Evolutionary conservation across 768 basidiomycete genomes (phyloP).

Genomic region (Amanita thiersii): DNA sequence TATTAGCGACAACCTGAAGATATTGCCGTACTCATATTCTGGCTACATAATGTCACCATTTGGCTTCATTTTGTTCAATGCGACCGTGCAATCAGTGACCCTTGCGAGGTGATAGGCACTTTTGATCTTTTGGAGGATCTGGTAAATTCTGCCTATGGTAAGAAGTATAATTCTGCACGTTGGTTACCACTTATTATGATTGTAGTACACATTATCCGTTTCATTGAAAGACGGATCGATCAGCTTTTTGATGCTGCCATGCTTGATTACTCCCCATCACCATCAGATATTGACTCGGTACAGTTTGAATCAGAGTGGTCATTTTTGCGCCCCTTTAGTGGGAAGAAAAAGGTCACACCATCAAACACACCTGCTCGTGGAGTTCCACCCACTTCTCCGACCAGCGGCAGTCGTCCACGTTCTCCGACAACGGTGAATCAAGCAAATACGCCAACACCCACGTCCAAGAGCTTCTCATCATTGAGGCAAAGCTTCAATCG

Average conservation of each 20-base stretch:
- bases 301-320: conserved; percentile 98
- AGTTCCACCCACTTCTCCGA: conserved; percentile 36
- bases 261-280: conserved; percentile 75
- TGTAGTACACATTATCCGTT: conserved; percentile 90
- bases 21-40: conserved; percentile 81
- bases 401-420: conserved; percentile 36
- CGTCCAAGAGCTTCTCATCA: conserved; percentile 56
- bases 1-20: conserved; percentile 76
- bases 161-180: conserved; percentile 10
- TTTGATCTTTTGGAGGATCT: conserved; percentile 87
- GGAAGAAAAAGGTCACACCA: conserved; percentile 46
- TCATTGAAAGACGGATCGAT: conserved; percentile 85
- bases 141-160: conserved; percentile 91
- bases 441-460: conserved; percentile 32
- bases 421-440: conserved; percentile 43
- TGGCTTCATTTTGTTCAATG: conserved; percentile 90
- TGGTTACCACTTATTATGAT: conserved; percentile 6
- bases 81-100: conserved; percentile 67
- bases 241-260: conserved; percentile 73
- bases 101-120: conserved; percentile 78
- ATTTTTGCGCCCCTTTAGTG: conserved; percentile 65
- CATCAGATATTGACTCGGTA: conserved; percentile 70
- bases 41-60: conserved; percentile 87
- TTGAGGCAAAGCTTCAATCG: conserved; percentile 56
- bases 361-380: conserved; percentile 25